Evolutionary conservation across 2,329 filamentous ascomycete genomes (phyloP), one percentile per base, ranked within the genome.

Genomic region (Ascochyta lentis): DNA sequence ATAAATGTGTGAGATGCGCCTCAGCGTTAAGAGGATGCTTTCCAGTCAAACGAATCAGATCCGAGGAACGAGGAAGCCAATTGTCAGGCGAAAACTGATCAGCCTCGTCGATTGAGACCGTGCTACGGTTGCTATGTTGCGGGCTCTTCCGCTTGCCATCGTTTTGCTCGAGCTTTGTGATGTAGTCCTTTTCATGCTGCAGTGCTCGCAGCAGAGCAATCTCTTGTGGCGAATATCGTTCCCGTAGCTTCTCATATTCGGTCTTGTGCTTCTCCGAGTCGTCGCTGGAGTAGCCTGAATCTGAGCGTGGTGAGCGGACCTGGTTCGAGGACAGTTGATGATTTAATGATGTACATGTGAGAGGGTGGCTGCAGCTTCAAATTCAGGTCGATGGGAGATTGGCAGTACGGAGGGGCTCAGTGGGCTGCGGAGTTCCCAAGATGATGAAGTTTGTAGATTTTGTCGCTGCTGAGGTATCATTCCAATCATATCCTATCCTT

Each of bases 11-110:
- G 1, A 84, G 71, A 0, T 76, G 57, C 0, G 80, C 67, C 63
- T 84, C 82, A 3, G 76, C 79, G 52, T 85, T 84, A 51, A 85
- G 58, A 0, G 82, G 81, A 63, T 84, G 81, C 40, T 82, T 82
- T 4, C 82, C 81, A 0, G 81, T 84, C 16, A 82, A 60, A 0
- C 83, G 78, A 33, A 83, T 79, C 4, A 84, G 72, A 24, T 80
- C 64, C 0, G 71, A 68, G 1, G 75, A 77, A 8, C 81, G 76
- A 3, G 81, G 81, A 2, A 84, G 71, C 82, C 81, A 84, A 54
- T 83, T 84, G 64, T 84, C 81, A 0, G 81, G 81, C 2, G 77
- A 78, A 58, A 81, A 81, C 38, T 83, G 80, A 56, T 84, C 82
- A 3, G 74, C 70, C 60, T 82, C 80, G 44, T 83, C 78, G 49